Evolutionary conservation across 2,329 filamentous ascomycete genomes (phyloP).

Genomic region (Pleoardoris graminearum): DNA sequence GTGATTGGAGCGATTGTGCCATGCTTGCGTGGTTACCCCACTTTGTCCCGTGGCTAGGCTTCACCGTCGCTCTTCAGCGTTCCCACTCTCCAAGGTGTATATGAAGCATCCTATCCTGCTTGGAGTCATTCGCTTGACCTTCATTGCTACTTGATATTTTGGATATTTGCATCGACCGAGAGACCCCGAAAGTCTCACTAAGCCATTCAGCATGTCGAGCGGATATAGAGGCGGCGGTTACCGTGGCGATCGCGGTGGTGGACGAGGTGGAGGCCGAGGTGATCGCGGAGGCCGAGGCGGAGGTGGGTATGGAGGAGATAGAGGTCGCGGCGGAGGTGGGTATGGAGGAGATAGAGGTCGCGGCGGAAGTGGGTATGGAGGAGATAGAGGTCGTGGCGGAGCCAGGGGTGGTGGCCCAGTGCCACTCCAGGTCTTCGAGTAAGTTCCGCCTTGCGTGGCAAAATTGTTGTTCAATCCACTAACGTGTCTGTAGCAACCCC

Average conservation of each 20-base stretch:
- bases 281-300: not conserved
- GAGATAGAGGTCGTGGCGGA: slow-evolving; percentile 5
- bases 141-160: not conserved
- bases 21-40: not conserved
- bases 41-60: not conserved
- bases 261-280: not conserved
- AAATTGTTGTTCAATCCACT: not conserved
- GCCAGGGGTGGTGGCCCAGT: slow-evolving; percentile 8
- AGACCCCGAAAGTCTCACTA: not conserved
- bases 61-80: not conserved
- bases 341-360: slow-evolving; percentile 12
- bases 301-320: not conserved
- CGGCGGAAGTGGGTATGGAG: slow-evolving; percentile 9
- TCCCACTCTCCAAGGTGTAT: not conserved
- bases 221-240: not conserved
- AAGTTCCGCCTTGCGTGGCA: not conserved
- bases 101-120: not conserved
- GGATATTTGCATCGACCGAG: not conserved
- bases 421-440: slow-evolving; percentile 14
- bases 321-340: slow-evolving; percentile 8
- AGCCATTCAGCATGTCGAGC: slow-evolving; percentile 4
- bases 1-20: not conserved
- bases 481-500: slow-evolving; percentile 13
- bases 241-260: not conserved
- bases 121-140: not conserved